Evolutionary conservation across 2,329 filamentous ascomycete genomes (phyloP).

Genomic region (Penicillium expansum): DNA sequence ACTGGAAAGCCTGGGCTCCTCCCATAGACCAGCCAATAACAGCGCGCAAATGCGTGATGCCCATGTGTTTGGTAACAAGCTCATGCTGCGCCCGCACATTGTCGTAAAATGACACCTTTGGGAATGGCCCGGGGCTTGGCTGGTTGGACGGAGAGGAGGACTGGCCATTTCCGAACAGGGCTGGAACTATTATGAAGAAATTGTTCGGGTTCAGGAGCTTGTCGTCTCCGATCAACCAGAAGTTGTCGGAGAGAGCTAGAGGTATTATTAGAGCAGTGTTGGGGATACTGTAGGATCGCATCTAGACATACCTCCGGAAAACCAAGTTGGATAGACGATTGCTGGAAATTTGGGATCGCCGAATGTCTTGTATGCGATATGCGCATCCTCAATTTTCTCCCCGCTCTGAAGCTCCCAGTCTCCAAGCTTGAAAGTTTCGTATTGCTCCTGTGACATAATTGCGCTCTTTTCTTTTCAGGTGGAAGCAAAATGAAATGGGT

Average conservation of each 20-base stretch:
- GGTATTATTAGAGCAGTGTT: neutral
- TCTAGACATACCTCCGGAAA: constrained; percentile 54
- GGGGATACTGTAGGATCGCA: neutral
- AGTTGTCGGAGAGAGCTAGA: constrained; percentile 63
- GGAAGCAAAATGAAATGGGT: neutral
- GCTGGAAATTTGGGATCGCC: constrained; percentile 61
- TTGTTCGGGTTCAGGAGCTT: constrained; percentile 63
- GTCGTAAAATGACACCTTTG: constrained; percentile 63
- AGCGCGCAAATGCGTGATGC: constrained; percentile 58
- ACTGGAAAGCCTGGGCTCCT: constrained; percentile 64
- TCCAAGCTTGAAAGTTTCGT: constrained; percentile 58
- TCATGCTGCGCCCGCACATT: constrained; percentile 66
- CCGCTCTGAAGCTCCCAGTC: constrained; percentile 67
- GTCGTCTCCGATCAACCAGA: constrained; percentile 68
- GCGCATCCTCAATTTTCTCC: constrained; percentile 59
- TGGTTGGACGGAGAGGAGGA: constrained; percentile 67
- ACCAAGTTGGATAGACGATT: constrained; percentile 77
- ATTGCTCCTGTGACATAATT: constrained; percentile 26
- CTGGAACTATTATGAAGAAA: constrained; percentile 67
- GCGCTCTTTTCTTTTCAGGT: neutral
- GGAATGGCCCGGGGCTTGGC: constrained; percentile 55
- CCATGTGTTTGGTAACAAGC: constrained; percentile 63
- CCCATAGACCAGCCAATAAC: constrained; percentile 72
- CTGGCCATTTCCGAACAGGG: constrained; percentile 67
- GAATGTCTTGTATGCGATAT: constrained; percentile 74